Base-by-base conservation (phyloP, 2,329 filamentous ascomycete genomes). In the Boeremia lycopersici region DNA sequence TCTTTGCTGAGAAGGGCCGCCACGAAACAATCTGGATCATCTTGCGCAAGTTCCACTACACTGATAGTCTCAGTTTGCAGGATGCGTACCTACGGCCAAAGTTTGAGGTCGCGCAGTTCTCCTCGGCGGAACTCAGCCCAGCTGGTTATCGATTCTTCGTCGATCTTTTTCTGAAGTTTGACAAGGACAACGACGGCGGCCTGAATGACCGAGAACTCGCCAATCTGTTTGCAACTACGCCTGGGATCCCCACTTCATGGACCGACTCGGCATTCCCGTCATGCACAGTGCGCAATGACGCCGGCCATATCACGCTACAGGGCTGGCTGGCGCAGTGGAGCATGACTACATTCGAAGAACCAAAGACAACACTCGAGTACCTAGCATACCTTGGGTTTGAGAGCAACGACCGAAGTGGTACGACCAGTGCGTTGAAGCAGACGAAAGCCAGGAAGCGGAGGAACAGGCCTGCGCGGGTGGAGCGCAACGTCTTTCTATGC, bases 1-100 rank as follows among this genome's bases (percentile, higher is more conserved):
- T 98, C 53, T 99, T 97, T 72, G 95, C 93, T 0, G 93, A 98
- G 73, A 98, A 98, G 73, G 95, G 95, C 11, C 89, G 95, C 11
- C 95, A 99, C 72, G 95, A 99, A 77, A 99, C 95, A 0, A 95
- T 98, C 38, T 99, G 95, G 95, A 92, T 96, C 57, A 97, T 99
- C 56, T 78, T 99, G 58, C 86, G 95, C 53, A 93, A 95, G 63
- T 96, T 96, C 66, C 90, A 96, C 68, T 98, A 99, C 70, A 97
- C 93, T 0, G 95, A 98, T 77, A 97, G 92, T 72, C 78, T 99
- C 41, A 96, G 91, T 59, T 79, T 99, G 34, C 91, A 93, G 68
- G 93, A 98, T 70, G 90, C 82, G 63, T 98, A 97, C 71, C 81
- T 99, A 23, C 91, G 92, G 65, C 95, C 95, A 13, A 96, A 91